Base-by-base conservation (phyloP, 169 alveolate species). In the Cryptosporidium muris region DNA sequence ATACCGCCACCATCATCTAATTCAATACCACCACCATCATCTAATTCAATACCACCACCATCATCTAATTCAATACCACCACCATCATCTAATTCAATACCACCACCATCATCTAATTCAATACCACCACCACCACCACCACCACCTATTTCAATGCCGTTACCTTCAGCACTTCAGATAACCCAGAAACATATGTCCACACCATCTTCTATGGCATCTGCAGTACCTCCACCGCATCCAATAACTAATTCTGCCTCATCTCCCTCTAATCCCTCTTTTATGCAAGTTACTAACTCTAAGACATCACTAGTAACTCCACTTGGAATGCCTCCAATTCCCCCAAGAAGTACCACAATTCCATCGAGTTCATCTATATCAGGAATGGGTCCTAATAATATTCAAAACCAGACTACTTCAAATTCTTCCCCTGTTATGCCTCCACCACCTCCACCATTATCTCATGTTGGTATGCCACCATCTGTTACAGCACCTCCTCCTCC, bases 401-500 rank as follows among this genome's bases (percentile, higher is more conserved):
- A 14, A 48, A 38, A 65, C 2, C 14, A 37, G 51, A 53, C 34
- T 53, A 16, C 9, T 1, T 53, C 34, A 16, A 37, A 6, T 8
- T 62, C 67, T 40, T 62, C 67, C 11, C 6, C 49, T 4, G 37
- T 54, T 53, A 49, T 64, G 2, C 65, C 65, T n/a, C 81, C 81
- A 7, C 81, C 65, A 3, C 38, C 82, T n/a, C 5, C 65, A 14
- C 43, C 40, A 34, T 47, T 52, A 64, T 16, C 36, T 8, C 36
- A 16, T 63, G 12, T 45, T 64, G 38, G 80, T 12, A 40, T 49
- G 40, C 0, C 62, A 45, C 68, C 85, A 25, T 60, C 85, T 2
- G 74, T 68, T 2, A 66, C 85, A 1, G 74, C 85, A 1, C 85
- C 85, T 3, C 82, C 82, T 1, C 85, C 66, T 9, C 66, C 68